These are phyloP conservation scores for Metschnikowia baotianmanensis DNA, from an alignment of 805 yeast species.

Conservation along the genomic window DNA sequence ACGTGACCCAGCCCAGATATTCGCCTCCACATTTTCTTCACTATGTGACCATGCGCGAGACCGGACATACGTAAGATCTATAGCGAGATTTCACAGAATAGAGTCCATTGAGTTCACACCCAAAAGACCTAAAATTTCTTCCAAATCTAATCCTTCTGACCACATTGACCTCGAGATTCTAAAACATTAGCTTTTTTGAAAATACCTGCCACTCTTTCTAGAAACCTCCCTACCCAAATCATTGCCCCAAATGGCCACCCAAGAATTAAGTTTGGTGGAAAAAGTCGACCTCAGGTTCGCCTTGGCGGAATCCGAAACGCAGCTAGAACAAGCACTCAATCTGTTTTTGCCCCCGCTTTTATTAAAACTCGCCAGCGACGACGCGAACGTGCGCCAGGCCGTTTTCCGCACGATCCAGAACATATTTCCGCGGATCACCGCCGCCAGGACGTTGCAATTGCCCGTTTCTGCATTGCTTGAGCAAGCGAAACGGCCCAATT, in stretches of 20 bases:
- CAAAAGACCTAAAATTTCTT: no score
- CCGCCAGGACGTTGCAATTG: constrained; percentile 51
- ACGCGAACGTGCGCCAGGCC: constrained; percentile 61
- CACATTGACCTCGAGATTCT: neutral
- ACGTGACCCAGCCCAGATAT: neutral
- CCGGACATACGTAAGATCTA: no score
- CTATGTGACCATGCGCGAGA: no score
- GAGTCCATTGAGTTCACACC: no score
- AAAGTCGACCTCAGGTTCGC: constrained; percentile 83
- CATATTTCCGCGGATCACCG: constrained; percentile 61
- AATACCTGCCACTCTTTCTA: no score
- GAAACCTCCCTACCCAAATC: neutral
- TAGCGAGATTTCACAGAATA: no score
- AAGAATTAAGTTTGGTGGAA: constrained; percentile 59
- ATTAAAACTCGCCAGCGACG: constrained; percentile 72
- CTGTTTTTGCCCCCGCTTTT: constrained; percentile 74
- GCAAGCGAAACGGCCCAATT: constrained; percentile 61
- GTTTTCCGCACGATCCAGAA: constrained; percentile 67
- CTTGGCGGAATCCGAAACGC: constrained; percentile 63
- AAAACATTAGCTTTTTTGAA: neutral
- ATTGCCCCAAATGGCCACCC: constrained; percentile 18
- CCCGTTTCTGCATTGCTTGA: constrained; percentile 62
- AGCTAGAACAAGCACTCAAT: constrained; percentile 58
- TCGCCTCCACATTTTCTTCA: no score
- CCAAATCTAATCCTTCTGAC: no score